A percentile compares a stretch with the other conserved stretches of the same genome.
Evolutionary conservation across 2,329 filamentous ascomycete genomes (phyloP).

Genomic region (Claviceps sp.): DNA sequence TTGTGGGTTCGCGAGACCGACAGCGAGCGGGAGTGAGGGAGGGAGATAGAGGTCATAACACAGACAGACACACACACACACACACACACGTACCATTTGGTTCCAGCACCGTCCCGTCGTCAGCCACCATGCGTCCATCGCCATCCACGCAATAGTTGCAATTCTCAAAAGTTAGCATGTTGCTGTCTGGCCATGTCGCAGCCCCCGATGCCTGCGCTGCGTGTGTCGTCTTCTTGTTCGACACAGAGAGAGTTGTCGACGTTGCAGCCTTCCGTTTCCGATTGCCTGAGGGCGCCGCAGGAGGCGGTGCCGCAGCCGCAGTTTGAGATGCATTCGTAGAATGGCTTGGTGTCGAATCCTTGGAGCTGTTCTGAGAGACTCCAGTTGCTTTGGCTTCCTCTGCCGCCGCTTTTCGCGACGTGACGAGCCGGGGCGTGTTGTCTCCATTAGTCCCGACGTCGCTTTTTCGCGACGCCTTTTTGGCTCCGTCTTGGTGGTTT

Average conservation of each 20-base stretch:
- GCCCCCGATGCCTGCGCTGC: conserved; percentile 24
- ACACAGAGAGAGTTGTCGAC: conserved; percentile 8
- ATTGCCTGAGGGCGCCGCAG: conserved; percentile 34
- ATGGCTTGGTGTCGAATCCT: conserved; percentile 14
- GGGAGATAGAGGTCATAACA: background rate
- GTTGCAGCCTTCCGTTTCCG: conserved; percentile 76
- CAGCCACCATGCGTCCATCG: conserved; percentile 68
- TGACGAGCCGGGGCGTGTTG: conserved; percentile 21
- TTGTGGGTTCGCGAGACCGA: background rate
- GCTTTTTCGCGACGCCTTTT: conserved; percentile 41
- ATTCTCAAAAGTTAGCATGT: conserved; percentile 79
- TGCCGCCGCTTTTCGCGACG: conserved; percentile 27
- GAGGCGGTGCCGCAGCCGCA: conserved; percentile 36
- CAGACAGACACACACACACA: too few species aligned
- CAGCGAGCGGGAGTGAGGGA: background rate
- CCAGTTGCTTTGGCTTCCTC: conserved; percentile 26
- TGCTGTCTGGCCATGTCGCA: conserved; percentile 46
- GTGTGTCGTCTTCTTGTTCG: conserved; percentile 9
- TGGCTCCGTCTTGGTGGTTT: conserved; percentile 38
- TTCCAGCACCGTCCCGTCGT: conserved; percentile 74
- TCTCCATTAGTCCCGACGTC: conserved; percentile 23
- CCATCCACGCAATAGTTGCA: conserved; percentile 49
- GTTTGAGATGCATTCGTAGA: conserved; percentile 17
- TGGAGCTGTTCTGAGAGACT: conserved; percentile 21
- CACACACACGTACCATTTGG: conserved; percentile 59